These are phyloP conservation scores for Penicilliopsis zonata DNA, from an alignment of 495 filamentous ascomycete species.

Conservation along the genomic window DNA sequence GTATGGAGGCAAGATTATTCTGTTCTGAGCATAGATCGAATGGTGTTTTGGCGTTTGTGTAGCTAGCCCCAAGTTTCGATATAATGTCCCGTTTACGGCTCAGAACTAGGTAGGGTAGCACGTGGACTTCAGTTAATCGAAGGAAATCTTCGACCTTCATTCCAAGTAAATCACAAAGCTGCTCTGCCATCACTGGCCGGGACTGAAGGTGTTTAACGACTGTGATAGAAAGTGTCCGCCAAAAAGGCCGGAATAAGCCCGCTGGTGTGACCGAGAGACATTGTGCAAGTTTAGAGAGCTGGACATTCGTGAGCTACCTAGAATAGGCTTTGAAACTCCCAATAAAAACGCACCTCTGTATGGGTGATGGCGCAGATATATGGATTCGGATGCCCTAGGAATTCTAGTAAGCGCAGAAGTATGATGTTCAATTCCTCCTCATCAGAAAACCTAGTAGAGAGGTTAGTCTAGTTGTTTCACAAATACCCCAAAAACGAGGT, in stretches of 20 bases:
- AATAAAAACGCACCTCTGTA: conserved; percentile 64
- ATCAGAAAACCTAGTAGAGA: conserved; percentile 35
- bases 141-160: conserved; percentile 64
- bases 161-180: conserved; percentile 66
- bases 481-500: background rate
- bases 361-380: conserved; percentile 69
- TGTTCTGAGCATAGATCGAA: conserved; percentile 49
- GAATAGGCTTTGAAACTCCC: too few species aligned
- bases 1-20: conserved; percentile 63
- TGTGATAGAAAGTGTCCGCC: conserved; percentile 65
- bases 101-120: conserved; percentile 76
- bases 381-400: conserved; percentile 71
- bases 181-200: conserved; percentile 68
- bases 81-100: conserved; percentile 67
- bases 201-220: conserved; percentile 70
- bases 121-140: conserved; percentile 63
- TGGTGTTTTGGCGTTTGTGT: conserved; percentile 44
- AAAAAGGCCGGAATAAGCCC: conserved; percentile 72
- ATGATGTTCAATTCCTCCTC: conserved; percentile 80
- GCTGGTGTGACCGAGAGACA: conserved; percentile 43
- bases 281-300: conserved; percentile 54
- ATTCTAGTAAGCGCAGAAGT: conserved; percentile 70
- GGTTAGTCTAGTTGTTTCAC: conserved; percentile 3
- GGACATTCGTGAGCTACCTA: conserved; percentile 5
- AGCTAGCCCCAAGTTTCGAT: conserved; percentile 63